Conservation (phyloP, 2,329 filamentous ascomycete species). For the Thyridium curvatum region DNA sequence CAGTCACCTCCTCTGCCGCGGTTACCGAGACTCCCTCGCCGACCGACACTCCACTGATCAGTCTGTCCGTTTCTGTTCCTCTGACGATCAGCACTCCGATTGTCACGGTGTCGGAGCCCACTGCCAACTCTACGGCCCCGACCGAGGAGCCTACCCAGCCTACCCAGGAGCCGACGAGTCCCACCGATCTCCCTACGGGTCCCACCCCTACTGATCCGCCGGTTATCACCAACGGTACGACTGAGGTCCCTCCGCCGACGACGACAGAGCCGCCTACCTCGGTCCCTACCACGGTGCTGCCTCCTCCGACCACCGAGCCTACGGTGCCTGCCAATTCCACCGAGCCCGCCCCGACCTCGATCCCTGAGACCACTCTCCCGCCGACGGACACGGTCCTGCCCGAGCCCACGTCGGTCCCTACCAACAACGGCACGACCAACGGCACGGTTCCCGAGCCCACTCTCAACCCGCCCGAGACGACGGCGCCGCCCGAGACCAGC, state of each 20-base stretch:
- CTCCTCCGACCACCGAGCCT: constrained; percentile 1
- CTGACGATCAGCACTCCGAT: neutral
- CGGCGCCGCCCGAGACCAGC: neutral
- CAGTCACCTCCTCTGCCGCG: neutral
- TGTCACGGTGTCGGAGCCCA: constrained; percentile 5
- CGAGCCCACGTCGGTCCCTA: constrained; percentile 12
- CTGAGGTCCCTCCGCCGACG: neutral
- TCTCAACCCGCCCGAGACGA: constrained; percentile 3
- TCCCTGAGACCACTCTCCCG: too few relatives aligned
- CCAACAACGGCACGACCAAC: neutral
- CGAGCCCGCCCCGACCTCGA: too few relatives aligned
- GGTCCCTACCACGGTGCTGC: constrained; percentile 1
- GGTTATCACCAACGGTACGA: too few relatives aligned
- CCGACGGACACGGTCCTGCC: constrained; percentile 6
- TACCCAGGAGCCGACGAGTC: too few relatives aligned
- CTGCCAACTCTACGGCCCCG: too few relatives aligned
- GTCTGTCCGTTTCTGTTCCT: constrained; percentile 3
- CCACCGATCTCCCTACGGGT: too few relatives aligned
- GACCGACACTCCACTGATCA: constrained; percentile 2
- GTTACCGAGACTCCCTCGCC: neutral
- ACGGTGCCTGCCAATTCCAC: constrained; percentile 2
- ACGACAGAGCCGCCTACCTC: constrained; percentile 3
- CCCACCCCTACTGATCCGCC: too few relatives aligned
- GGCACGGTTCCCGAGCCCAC: too few relatives aligned
- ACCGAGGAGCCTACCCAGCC: too few relatives aligned